A percentile compares a stretch with the other conserved stretches of the same genome.
These are phyloP conservation scores for Capronia epimyces DNA, from an alignment of 2,329 filamentous ascomycete species.

Conservation along the genomic window DNA sequence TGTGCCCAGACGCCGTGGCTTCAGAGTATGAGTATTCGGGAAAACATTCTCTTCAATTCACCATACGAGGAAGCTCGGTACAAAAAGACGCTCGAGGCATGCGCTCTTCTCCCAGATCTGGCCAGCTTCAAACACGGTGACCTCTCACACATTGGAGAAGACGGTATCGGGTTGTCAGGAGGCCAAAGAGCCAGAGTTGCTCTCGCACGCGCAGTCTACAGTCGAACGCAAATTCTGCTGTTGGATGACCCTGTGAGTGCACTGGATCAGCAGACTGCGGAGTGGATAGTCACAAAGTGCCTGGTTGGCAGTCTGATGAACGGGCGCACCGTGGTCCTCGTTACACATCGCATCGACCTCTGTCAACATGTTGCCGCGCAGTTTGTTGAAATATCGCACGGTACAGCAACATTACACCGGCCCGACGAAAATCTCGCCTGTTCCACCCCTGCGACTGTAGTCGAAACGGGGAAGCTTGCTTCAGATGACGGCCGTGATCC, in stretches of 20 bases:
- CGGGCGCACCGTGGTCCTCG: constrained; percentile 52
- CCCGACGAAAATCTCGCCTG: constrained; percentile 42
- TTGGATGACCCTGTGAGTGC: constrained; percentile 58
- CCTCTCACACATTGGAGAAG: constrained; percentile 56
- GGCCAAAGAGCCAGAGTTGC: constrained; percentile 58
- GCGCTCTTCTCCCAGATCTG: constrained; percentile 57
- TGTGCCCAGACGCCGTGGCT: constrained; percentile 64
- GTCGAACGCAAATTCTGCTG: constrained; percentile 49
- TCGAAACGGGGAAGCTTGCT: constrained; percentile 34
- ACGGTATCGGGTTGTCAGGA: constrained; percentile 57
- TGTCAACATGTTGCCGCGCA: constrained; percentile 68
- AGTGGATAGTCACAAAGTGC: constrained; percentile 54
- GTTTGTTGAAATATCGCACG: constrained; percentile 63
- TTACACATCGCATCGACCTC: constrained; percentile 64
- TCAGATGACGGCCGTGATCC: constrained; percentile 27
- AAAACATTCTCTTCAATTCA: constrained; percentile 62
- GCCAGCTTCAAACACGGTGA: constrained; percentile 60
- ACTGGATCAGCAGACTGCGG: constrained; percentile 60
- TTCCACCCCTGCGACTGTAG: constrained; percentile 25
- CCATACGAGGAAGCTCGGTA: constrained; percentile 65
- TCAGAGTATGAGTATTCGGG: constrained; percentile 63
- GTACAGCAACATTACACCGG: constrained; percentile 46
- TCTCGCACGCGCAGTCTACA: constrained; percentile 57
- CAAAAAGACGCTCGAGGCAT: constrained; percentile 62
- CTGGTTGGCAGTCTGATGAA: constrained; percentile 52